These are phyloP conservation scores for Pyrenochaeta sp. DNA, from an alignment of 2,329 filamentous ascomycete species.

Conservation along the genomic window DNA sequence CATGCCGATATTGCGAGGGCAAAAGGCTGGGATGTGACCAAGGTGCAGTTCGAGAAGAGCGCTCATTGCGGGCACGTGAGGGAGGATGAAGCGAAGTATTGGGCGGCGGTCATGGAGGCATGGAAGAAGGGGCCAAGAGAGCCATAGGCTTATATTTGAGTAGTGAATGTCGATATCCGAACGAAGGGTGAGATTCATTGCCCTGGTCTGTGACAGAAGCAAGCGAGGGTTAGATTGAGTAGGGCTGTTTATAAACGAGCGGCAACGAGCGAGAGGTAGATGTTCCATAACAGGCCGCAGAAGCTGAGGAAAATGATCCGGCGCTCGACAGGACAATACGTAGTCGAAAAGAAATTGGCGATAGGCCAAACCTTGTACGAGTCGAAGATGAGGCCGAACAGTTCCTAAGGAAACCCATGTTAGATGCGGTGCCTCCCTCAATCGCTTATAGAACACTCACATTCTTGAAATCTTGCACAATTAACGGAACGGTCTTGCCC, in stretches of 20 bases:
- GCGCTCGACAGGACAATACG: constrained; percentile 72
- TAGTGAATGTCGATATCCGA: background rate
- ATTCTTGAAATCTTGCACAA: constrained; percentile 43
- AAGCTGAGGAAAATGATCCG: constrained; percentile 76
- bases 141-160: background rate
- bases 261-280: constrained; percentile 74
- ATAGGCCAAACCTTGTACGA: constrained; percentile 78
- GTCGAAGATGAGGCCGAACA: constrained; percentile 57
- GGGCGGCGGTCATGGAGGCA: constrained; percentile 52
- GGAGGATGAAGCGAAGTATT: constrained; percentile 66
- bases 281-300: constrained; percentile 76
- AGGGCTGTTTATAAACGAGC: constrained; percentile 32
- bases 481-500: constrained; percentile 43
- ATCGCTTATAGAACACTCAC: constrained; percentile 47
- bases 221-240: constrained; percentile 2
- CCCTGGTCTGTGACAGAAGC: background rate
- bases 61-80: constrained; percentile 70
- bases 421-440: background rate
- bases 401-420: constrained; percentile 28
- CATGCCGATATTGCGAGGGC: constrained; percentile 60
- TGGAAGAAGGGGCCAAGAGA: constrained; percentile 36
- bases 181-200: background rate
- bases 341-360: constrained; percentile 75
- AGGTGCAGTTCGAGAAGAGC: constrained; percentile 65
- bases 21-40: constrained; percentile 60